Evolutionary conservation across 2,329 filamentous ascomycete genomes (phyloP), one percentile per base, ranked within the genome.

Genomic region (Pseudogymnoascus sp.): DNA sequence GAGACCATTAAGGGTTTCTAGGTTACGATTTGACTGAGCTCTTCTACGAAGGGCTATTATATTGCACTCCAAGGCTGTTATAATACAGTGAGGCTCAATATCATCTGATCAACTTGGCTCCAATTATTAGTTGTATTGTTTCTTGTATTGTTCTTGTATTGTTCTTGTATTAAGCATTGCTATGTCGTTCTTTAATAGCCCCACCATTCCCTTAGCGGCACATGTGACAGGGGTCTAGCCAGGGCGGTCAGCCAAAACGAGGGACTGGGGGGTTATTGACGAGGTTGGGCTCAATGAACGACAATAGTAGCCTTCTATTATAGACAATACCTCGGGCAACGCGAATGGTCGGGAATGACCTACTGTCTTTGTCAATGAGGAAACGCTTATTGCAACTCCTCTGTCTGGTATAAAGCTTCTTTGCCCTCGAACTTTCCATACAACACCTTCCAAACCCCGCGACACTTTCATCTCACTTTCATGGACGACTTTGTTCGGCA

Each of bases 341-440:
- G n/a, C 29, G 50, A 56, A 33, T 56, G 50, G 50, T 33, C 50
- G 29, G 16, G 50, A 33, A 56, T 33, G 50, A 13, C 29, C 50
- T 56, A 56, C 21, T 56, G 50, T 56, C 16, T 33, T 21, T n/a
- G 29, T 56, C 50, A 33, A 56, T 56, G 26, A 56, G 19, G 50
- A 19, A 8, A 56, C 26, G 50, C 50, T 56, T 56, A 19, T 7
- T 11, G 31, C 26, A 56, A 33, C 50, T 26, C 29, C 29, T n/a
- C 50, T 33, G 50, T 29, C 29, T 56, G 16, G 26, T 56, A 56
- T 56, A 56, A 33, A 56, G 50, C 50, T 56, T 56, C 50, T 56
- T 56, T 11, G n/a, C 26, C 50, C 29, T 56, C 29, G 50, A 56
- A 56, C 50, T 33, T 56, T 56, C 47, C 26, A 56, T 31, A 19